A percentile compares a stretch with the other conserved stretches of the same genome.
These are phyloP conservation scores for Hibiscus trionum DNA, from an alignment of 345 rosid species.

Conservation along the genomic window DNA sequence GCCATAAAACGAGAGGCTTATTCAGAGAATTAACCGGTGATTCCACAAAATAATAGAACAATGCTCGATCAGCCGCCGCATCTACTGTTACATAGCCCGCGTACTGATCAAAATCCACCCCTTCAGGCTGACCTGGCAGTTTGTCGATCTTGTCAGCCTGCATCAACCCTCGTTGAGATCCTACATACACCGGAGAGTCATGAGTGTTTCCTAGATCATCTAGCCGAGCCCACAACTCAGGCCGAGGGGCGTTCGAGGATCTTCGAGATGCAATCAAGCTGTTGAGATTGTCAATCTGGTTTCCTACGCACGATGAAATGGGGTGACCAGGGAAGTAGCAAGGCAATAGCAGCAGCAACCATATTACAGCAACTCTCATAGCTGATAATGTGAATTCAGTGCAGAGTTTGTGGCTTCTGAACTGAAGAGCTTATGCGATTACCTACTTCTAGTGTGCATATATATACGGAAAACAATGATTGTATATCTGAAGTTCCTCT, in stretches of 20 bases:
- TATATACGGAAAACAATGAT: background rate
- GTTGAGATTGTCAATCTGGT: slow-evolving; percentile 23
- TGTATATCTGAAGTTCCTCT: background rate
- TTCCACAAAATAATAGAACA: slow-evolving; percentile 13
- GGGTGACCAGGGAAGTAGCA: slow-evolving; percentile 8
- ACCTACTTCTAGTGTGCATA: background rate
- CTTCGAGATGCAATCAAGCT: slow-evolving; percentile 24
- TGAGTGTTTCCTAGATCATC: background rate
- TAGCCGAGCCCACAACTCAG: slow-evolving; percentile 14
- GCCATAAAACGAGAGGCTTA: slow-evolving; percentile 15
- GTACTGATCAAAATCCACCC: slow-evolving; percentile 17
- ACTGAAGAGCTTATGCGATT: background rate
- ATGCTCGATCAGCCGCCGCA: background rate
- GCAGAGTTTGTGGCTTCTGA: background rate
- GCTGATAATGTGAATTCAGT: background rate
- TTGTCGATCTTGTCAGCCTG: background rate
- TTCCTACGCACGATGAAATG: slow-evolving; percentile 21
- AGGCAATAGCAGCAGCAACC: slow-evolving; percentile 15
- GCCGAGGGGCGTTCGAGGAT: slow-evolving; percentile 16
- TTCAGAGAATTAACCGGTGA: slow-evolving; percentile 13
- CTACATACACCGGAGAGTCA: slow-evolving; percentile 13
- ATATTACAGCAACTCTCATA: slow-evolving; percentile 3
- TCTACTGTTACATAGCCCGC: slow-evolving; percentile 23
- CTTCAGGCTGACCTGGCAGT: slow-evolving; percentile 13
- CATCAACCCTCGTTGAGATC: slow-evolving; percentile 10